Conservation (phyloP, 2,329 filamentous ascomycete species). For the Aspergillus sojae region DNA sequence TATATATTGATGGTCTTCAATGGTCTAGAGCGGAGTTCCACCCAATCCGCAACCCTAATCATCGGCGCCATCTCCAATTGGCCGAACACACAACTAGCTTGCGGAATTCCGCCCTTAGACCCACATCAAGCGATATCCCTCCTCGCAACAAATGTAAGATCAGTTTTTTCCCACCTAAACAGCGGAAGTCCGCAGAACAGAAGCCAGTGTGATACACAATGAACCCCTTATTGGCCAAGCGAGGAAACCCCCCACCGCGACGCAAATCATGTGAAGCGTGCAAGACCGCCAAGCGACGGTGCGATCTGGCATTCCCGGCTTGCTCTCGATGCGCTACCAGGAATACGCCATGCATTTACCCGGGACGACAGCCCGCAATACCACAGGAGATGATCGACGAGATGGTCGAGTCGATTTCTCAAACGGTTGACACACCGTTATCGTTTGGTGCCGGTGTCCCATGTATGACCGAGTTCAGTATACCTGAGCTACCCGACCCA, state of each 20-base stretch:
- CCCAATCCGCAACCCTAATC: not conserved
- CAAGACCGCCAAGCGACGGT: constrained; percentile 60
- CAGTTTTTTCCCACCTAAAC: not conserved
- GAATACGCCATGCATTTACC: constrained; percentile 53
- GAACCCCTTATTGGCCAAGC: constrained; percentile 32
- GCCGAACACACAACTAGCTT: not conserved
- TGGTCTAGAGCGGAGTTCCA: constrained; percentile 7
- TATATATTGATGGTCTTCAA: not conserved
- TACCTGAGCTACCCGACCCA: not conserved
- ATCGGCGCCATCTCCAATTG: not conserved
- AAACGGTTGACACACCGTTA: not conserved
- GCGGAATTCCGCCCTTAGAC: constrained; percentile 14
- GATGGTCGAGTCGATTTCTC: not conserved
- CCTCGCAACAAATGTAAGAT: not conserved
- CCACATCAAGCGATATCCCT: not conserved
- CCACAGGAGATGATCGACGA: not conserved
- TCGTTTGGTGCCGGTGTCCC: not conserved
- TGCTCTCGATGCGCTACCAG: constrained; percentile 58
- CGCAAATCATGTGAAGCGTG: constrained; percentile 62
- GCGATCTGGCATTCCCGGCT: constrained; percentile 54
- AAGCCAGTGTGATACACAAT: not conserved
- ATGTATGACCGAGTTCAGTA: not conserved
- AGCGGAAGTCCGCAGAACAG: not conserved
- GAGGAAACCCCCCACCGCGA: constrained; percentile 46
- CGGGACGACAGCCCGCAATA: constrained; percentile 23